Evolutionary conservation across 2,329 filamentous ascomycete species (phyloP).

Genomic region (Xylaria digitata): DNA sequence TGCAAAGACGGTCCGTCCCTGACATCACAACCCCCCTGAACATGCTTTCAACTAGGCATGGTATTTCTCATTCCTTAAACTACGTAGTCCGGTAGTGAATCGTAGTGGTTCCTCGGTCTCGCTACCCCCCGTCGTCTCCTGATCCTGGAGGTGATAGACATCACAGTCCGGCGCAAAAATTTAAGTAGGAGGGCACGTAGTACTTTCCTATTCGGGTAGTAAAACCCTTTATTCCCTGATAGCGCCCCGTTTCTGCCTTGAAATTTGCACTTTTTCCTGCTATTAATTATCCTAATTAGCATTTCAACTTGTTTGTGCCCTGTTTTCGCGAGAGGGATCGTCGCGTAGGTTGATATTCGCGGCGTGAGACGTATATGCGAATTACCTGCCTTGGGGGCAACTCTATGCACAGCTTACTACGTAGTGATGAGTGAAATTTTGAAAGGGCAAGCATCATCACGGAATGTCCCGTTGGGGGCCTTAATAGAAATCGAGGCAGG

Average conservation of each 20-base stretch:
- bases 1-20: conserved; percentile 30
- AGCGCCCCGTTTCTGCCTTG: conserved; percentile 14
- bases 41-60: conserved; percentile 12
- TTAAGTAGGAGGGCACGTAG: conserved; percentile 2
- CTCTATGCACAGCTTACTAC: conserved; percentile 20
- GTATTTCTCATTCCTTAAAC: conserved; percentile 13
- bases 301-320: conserved; percentile 1
- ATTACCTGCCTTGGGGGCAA: conserved; percentile 12
- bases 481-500: conserved; percentile 14
- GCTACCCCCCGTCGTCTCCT: conserved; percentile 5
- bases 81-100: conserved; percentile 16
- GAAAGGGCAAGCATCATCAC: neutral
- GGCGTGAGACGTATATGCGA: conserved; percentile 1
- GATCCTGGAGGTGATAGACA: conserved; percentile 2
- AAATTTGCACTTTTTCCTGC: conserved; percentile 16
- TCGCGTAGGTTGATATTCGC: conserved; percentile 1
- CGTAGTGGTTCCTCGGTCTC: neutral
- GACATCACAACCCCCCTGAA: neutral
- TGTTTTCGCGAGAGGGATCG: conserved; percentile 23
- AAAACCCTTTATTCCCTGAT: conserved; percentile 14
- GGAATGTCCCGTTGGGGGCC: conserved; percentile 27
- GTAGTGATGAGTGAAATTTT: neutral
- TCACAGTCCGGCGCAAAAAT: conserved; percentile 14
- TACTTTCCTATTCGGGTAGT: conserved; percentile 26
- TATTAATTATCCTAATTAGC: conserved; percentile 4